Evolutionary conservation across 768 basidiomycete species (phyloP), one percentile per base, ranked within the genome.

Genomic region (Tephrocybe sp.): DNA sequence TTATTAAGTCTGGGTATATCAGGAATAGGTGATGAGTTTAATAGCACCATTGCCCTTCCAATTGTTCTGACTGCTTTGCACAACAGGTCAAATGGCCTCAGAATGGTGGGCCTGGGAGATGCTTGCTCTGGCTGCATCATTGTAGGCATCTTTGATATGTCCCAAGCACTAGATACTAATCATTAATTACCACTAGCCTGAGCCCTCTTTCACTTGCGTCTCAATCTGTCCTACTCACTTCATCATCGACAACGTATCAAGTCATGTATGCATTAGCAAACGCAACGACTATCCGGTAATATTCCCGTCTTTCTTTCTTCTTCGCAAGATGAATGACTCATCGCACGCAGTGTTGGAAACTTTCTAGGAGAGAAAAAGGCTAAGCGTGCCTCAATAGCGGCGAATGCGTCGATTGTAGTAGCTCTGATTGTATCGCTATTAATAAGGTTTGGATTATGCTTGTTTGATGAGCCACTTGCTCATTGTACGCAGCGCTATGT

Each of bases 61-160:
- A 26, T 40, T n/a, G 26, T 7, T 10, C 33, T 39, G 23, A 48
- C 7, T 14, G 4, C 30, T 16, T n/a, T 17, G 16, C 30, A 3
- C n/a, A 22, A 30, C 20, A 78, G 83, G 83, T 1, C 92, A 92
- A 66, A 84, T 80, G 4, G 90, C 89, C 0, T 83, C 83, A 8
- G 96, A 97, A 67, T 98, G 94, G 96, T 98, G 93, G 93, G 85
- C 87, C 33, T 95, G 94, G 94, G 93, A 96, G 68, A 77, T 92
- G 7, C 66, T 88, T 35, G 85, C 83, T 20, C 68, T 80, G 3
- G 76, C 72, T 14, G 79, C 79, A 3, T 75, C 74, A 51, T 59
- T 75, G 72, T 77, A 53, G 52, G 75, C 8, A 9, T 31, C 16
- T 19, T 34, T 19, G 8, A 3, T 32, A 9, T 7, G 26, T 7